Evolutionary conservation across 176 grass and related monocot species (phyloP).

Genomic region (Puya raimondii): DNA sequence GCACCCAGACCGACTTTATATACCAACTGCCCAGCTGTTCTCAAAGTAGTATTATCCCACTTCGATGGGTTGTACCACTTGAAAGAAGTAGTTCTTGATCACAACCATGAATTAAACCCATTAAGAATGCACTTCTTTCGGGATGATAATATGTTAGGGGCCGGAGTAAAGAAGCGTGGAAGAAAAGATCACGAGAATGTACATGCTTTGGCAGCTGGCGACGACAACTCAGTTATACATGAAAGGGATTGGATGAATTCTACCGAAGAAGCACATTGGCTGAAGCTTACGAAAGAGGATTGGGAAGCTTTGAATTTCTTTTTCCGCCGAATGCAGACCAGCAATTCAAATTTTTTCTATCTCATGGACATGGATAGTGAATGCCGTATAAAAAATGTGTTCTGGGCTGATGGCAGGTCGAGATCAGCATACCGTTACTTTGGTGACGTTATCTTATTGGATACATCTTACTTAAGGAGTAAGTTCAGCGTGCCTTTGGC

Average conservation of each 20-base stretch:
- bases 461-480: background rate
- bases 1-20: slow-evolving; percentile 10
- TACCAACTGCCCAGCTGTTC: slow-evolving; percentile 3
- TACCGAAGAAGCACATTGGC: background rate
- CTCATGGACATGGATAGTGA: background rate
- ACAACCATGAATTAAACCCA: slow-evolving; percentile 13
- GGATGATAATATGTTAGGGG: slow-evolving; percentile 10
- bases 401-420: slow-evolving; percentile 12
- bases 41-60: slow-evolving; percentile 1
- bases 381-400: slow-evolving; percentile 4
- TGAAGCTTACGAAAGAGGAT: slow-evolving; percentile 11
- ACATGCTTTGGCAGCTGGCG: background rate
- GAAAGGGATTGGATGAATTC: slow-evolving; percentile 6
- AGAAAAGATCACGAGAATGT: background rate
- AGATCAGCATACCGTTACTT: slow-evolving; percentile 11
- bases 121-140: slow-evolving; percentile 7
- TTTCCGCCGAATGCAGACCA: slow-evolving; percentile 2
- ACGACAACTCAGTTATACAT: background rate
- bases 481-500: slow-evolving; percentile 6
- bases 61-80: slow-evolving; percentile 11
- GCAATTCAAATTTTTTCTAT: slow-evolving; percentile 10
- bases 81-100: slow-evolving; percentile 13
- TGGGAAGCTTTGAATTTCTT: slow-evolving; percentile 1
- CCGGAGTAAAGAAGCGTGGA: slow-evolving; percentile 1
- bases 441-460: slow-evolving; percentile 8